phyloP scores from a whole-genome alignment of 169 alveolate genomes.

The Plasmodium adleri region DNA sequence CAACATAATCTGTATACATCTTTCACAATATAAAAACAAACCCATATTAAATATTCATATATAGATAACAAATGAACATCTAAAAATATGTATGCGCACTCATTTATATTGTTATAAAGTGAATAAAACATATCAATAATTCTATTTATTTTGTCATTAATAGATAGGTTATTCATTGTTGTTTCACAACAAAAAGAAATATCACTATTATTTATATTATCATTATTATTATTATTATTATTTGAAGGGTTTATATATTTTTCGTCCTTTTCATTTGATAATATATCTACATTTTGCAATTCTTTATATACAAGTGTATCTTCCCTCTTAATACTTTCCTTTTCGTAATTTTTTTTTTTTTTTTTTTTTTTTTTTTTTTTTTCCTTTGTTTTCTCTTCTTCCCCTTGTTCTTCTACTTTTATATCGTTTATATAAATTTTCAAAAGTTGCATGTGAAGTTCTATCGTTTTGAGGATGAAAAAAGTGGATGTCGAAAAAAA shows the following conservation, averaged over 20 bases:
- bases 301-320: no score
- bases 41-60: constrained; percentile 43
- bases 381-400: neutral
- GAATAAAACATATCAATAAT: constrained; percentile 27
- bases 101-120: constrained; percentile 47
- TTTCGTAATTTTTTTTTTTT: neutral
- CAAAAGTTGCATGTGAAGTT: constrained; percentile 26
- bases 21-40: constrained; percentile 47
- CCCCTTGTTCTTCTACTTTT: neutral
- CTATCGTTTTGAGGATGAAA: constrained; percentile 24
- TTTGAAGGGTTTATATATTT: no score
- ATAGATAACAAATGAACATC: constrained; percentile 54
- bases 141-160: constrained; percentile 34
- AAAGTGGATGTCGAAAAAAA: constrained; percentile 37
- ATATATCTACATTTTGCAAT: no score
- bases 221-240: neutral
- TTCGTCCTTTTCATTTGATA: no score
- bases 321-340: neutral
- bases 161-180: neutral
- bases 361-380: neutral
- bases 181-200: neutral
- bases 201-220: neutral
- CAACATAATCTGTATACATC: constrained; percentile 42
- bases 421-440: constrained; percentile 25
- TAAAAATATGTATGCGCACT: constrained; percentile 42